These are phyloP conservation scores for Diaporthe humulicola DNA, from an alignment of 2,329 filamentous ascomycete species.

Conservation along the genomic window DNA sequence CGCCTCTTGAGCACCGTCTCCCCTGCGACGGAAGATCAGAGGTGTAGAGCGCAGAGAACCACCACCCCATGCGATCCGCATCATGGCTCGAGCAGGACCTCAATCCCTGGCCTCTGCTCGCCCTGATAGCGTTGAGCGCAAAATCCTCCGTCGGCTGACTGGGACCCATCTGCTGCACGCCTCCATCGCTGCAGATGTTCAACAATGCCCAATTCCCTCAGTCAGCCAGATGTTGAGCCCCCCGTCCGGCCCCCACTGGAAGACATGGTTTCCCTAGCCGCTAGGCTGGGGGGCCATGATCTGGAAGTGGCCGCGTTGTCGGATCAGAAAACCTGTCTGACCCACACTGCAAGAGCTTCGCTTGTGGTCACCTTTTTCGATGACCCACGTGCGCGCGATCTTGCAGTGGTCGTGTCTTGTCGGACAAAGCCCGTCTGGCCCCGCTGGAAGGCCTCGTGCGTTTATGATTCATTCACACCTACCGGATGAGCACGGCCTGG, in stretches of 20 bases:
- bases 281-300: background rate
- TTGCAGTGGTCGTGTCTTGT: slow-evolving; percentile 25
- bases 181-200: background rate
- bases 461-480: background rate
- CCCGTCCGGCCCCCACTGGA: slow-evolving; percentile 35
- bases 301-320: slow-evolving; percentile 37
- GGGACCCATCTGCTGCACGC: background rate
- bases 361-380: background rate
- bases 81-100: background rate
- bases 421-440: slow-evolving; percentile 30
- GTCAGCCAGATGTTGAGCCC: slow-evolving; percentile 35
- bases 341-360: slow-evolving; percentile 17
- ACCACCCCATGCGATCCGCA: slow-evolving; percentile 28
- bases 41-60: slow-evolving; percentile 35
- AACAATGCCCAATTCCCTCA: background rate
- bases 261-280: background rate
- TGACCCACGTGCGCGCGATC: background rate
- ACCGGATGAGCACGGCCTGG: slow-evolving; percentile 12
- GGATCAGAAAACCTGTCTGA: slow-evolving; percentile 28
- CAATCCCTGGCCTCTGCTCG: background rate
- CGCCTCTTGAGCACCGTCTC: slow-evolving; percentile 27
- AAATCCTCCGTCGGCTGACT: slow-evolving; percentile 32
- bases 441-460: slow-evolving; percentile 30
- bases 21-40: slow-evolving; percentile 25
- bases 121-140: slow-evolving; percentile 33